Percentiles rank a stretch among this genome's conserved stretches.
Evolutionary conservation across 2,329 filamentous ascomycete genomes (phyloP).

Genomic region (Claviceps fusiformis): DNA sequence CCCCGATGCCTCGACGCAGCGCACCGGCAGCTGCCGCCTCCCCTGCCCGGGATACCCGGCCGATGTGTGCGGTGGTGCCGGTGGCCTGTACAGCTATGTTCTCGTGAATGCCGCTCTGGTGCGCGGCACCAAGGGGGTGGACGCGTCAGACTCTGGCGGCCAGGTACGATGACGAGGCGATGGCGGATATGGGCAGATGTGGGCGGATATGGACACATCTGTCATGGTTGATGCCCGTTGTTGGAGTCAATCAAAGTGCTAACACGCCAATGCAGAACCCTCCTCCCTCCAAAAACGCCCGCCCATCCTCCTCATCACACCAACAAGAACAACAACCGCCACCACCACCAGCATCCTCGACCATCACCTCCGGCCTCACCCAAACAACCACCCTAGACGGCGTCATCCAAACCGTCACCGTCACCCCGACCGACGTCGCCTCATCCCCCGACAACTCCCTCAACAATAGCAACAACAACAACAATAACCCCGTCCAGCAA

Average conservation of each 20-base stretch:
- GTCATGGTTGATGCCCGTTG: no score
- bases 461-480: not conserved
- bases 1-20: not conserved
- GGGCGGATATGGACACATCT: no score
- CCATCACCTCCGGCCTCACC: not conserved
- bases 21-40: not conserved
- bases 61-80: conserved; percentile 1
- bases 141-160: not conserved
- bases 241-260: no score
- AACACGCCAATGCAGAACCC: no score
- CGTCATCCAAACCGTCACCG: not conserved
- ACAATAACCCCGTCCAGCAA: not conserved
- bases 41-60: conserved; percentile 4
- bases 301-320: no score
- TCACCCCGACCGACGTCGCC: not conserved
- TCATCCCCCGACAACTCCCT: not conserved
- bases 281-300: no score
- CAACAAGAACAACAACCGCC: not conserved
- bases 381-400: not conserved
- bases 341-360: not conserved
- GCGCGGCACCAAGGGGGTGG: not conserved
- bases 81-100: conserved; percentile 2
- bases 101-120: not conserved
- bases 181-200: no score
- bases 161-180: not conserved